Conservation (phyloP, 345 rosid species). For the Camelina hispida region DNA sequence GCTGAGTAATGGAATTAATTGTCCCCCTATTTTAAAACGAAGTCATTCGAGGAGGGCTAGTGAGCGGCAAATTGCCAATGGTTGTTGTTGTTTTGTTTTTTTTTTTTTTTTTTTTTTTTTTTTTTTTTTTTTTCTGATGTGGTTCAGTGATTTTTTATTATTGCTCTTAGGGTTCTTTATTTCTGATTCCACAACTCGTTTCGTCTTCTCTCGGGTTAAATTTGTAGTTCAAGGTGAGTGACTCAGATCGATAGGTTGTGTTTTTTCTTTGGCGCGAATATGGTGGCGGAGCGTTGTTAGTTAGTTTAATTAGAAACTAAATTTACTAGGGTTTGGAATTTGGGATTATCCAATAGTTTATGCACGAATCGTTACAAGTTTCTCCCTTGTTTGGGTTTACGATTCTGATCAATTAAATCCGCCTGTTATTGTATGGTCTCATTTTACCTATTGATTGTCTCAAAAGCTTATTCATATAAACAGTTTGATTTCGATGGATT, state of each 20-base stretch:
- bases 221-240: not conserved
- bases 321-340: slow-evolving; percentile 10
- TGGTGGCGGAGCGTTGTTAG: not conserved
- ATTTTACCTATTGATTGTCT: not conserved
- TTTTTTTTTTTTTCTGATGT: no score
- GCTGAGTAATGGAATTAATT: no score
- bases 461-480: not conserved
- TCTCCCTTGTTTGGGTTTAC: not conserved
- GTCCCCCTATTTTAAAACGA: not conserved
- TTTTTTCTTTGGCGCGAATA: not conserved
- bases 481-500: slow-evolving; percentile 45
- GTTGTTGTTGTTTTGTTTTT: no score
- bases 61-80: slow-evolving; percentile 24
- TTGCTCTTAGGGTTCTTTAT: slow-evolving; percentile 34
- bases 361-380: not conserved
- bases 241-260: not conserved
- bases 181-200: not conserved
- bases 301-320: not conserved
- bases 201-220: not conserved
- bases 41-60: not conserved
- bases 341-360: slow-evolving; percentile 4
- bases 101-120: no score
- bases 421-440: slow-evolving; percentile 7
- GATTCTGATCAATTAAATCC: not conserved
- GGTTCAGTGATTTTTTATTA: not conserved